Evolutionary conservation across 148 eudicot genomes (phyloP).

Genomic region (Rhododendron ovatum): DNA sequence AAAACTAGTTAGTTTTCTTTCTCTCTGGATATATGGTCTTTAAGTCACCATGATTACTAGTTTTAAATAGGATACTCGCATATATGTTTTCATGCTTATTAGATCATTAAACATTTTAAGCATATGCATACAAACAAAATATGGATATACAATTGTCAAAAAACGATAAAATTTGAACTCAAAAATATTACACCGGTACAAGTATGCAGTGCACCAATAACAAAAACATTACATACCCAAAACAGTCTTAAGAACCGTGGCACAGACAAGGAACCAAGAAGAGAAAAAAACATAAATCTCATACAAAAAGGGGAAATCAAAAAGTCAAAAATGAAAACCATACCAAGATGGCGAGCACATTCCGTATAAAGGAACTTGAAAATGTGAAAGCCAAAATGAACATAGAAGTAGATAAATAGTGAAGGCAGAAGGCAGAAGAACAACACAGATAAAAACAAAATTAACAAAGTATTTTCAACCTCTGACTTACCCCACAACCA

Average conservation of each 20-base stretch:
- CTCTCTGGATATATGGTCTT: not conserved
- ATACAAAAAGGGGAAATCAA: not conserved
- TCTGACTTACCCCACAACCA: slow-evolving; percentile 51
- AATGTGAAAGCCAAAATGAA: not conserved
- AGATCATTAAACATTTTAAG: not conserved
- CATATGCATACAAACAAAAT: not conserved
- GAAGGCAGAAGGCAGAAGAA: not conserved
- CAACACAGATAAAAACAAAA: not conserved
- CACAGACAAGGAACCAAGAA: not conserved
- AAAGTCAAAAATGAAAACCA: not conserved
- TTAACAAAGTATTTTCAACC: not conserved
- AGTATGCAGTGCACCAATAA: not conserved
- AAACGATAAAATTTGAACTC: not conserved
- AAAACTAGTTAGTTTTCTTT: not conserved
- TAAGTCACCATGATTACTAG: not conserved
- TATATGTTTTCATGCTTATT: not conserved
- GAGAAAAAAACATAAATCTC: not conserved
- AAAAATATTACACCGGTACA: not conserved
- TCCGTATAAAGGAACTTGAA: not conserved
- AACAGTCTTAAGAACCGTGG: not conserved
- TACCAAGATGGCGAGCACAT: not conserved
- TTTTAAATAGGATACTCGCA: not conserved
- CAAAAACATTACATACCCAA: not conserved
- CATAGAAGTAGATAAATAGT: not conserved
- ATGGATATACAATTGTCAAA: not conserved